Percentiles rank a stretch among this genome's conserved stretches.
Conservation (phyloP, 306 rosid genomes). For the Comarum palustre region DNA sequence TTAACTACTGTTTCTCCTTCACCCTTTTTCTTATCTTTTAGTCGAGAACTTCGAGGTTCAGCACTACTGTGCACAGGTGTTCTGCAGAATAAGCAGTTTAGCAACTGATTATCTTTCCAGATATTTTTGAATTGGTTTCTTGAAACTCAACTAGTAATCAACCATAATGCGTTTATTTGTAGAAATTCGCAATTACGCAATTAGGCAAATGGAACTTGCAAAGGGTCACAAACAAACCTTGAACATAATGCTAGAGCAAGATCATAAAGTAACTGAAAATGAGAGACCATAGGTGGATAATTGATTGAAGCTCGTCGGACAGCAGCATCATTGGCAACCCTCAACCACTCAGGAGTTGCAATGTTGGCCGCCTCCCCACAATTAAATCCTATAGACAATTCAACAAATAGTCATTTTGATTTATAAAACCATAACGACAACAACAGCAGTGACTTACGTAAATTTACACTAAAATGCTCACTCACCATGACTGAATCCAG, state of each 20-base stretch:
- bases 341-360: slow-evolving; percentile 99
- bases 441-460: not conserved
- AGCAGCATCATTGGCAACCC: slow-evolving; percentile 96
- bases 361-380: slow-evolving; percentile 98
- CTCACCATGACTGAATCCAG: slow-evolving; percentile 99
- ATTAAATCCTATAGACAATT: slow-evolving; percentile 70
- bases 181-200: not conserved
- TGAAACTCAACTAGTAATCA: slow-evolving; percentile 12
- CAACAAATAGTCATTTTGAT: slow-evolving; percentile 23
- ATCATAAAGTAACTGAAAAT: slow-evolving; percentile 95
- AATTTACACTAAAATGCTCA: slow-evolving; percentile 21
- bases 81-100: slow-evolving; percentile 47
- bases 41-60: slow-evolving; percentile 91
- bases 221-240: slow-evolving; percentile 56
- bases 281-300: slow-evolving; percentile 98
- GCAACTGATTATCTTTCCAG: not conserved
- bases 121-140: not conserved
- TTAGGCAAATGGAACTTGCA: slow-evolving; percentile 23
- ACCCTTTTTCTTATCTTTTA: slow-evolving; percentile 82
- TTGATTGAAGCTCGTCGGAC: slow-evolving; percentile 95
- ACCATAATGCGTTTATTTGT: not conserved
- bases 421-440: slow-evolving; percentile 12
- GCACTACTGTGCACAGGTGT: slow-evolving; percentile 45
- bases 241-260: slow-evolving; percentile 88
- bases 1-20: slow-evolving; percentile 93